Conservation (phyloP, 2,329 filamentous ascomycete species). For the Cercospora zeae-maydis region DNA sequence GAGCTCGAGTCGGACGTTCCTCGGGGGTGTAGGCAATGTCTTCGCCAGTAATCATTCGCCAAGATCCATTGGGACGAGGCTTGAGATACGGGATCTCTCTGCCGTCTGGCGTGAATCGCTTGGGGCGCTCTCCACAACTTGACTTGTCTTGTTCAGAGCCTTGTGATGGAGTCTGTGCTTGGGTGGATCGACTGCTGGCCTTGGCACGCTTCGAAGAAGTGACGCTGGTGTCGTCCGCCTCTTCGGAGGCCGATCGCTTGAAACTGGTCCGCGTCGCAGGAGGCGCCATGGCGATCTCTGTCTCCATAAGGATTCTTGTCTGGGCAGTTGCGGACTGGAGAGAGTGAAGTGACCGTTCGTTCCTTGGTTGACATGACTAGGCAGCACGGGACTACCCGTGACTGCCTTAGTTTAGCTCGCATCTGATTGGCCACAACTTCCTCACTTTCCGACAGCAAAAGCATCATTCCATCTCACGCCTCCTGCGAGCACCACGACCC, state of each 20-base stretch:
- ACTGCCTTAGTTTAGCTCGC: not conserved
- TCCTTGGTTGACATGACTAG: not conserved
- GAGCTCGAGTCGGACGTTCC: conserved; percentile 3
- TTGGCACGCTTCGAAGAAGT: conserved; percentile 12
- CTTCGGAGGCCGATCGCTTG: conserved; percentile 3
- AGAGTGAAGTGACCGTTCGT: not conserved
- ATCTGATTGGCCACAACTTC: not conserved
- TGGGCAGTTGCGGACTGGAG: not conserved
- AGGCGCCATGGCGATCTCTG: conserved; percentile 6
- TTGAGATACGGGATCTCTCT: conserved; percentile 4
- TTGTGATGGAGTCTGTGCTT: not conserved
- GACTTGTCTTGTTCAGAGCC: not conserved
- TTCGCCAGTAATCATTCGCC: conserved; percentile 8
- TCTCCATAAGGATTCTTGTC: not conserved
- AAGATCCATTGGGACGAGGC: conserved; percentile 3
- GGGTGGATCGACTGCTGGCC: conserved; percentile 6
- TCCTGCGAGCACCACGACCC: conserved; percentile 12
- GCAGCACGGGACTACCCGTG: not conserved
- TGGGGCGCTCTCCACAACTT: not conserved
- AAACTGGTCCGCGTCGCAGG: conserved; percentile 3
- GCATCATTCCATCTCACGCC: conserved; percentile 12
- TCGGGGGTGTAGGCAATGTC: conserved; percentile 1
- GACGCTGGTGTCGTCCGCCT: not conserved
- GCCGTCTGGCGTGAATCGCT: conserved; percentile 3
- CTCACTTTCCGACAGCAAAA: conserved; percentile 2